These are phyloP conservation scores for Flaveria trinervia DNA, from an alignment of 129 eudicot genomes.

Conservation along the genomic window DNA sequence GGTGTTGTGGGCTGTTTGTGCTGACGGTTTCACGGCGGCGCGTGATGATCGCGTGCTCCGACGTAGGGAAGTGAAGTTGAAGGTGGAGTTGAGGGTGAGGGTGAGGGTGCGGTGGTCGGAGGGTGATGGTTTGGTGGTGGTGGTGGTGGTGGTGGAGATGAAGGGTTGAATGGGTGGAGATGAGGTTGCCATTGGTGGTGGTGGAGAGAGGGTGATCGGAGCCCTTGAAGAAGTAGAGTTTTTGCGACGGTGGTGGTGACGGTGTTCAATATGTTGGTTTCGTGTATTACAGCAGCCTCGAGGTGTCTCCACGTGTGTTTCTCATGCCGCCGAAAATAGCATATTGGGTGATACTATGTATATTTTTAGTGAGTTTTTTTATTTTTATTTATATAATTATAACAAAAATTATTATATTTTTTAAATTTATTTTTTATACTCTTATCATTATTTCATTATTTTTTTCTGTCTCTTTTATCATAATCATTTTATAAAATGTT, in stretches of 20 bases:
- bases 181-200: constrained; percentile 22
- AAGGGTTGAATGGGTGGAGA: constrained; percentile 34
- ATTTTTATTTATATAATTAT: too few species aligned
- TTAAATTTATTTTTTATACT: too few species aligned
- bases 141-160: constrained; percentile 5
- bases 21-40: constrained; percentile 15
- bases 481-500: too few species aligned
- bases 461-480: too few species aligned
- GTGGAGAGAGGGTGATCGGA: not conserved
- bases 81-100: not conserved
- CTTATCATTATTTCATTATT: too few species aligned
- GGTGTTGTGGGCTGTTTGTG: constrained; percentile 5
- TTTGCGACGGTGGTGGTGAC: not conserved
- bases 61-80: not conserved
- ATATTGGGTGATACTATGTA: too few species aligned
- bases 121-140: not conserved
- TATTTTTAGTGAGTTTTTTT: too few species aligned
- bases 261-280: constrained; percentile 15
- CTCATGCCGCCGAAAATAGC: not conserved
- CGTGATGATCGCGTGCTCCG: not conserved
- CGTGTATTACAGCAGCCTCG: not conserved
- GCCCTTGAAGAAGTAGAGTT: not conserved
- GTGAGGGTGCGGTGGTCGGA: constrained; percentile 2
- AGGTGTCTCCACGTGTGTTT: constrained; percentile 17
- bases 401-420: too few species aligned